Conservation (phyloP, 345 rosid genomes). For the Arabidopsis thaliana region DNA sequence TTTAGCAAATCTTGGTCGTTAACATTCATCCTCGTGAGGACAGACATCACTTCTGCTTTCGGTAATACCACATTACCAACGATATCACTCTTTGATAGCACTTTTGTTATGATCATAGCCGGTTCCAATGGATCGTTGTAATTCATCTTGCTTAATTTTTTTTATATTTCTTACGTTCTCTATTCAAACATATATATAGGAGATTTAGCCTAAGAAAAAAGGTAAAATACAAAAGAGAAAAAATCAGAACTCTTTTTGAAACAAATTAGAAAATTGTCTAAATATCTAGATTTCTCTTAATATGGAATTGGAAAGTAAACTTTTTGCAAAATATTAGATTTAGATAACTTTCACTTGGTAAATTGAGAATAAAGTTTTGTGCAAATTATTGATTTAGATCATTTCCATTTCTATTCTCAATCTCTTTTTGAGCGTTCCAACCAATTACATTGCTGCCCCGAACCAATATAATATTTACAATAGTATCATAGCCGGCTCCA, state of each 20-base stretch:
- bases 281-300: background rate
- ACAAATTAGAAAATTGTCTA: background rate
- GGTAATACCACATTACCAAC: background rate
- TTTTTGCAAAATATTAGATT: no score
- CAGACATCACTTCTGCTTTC: background rate
- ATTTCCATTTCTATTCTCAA: no score
- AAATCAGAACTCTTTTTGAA: background rate
- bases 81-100: background rate
- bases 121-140: background rate
- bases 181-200: background rate
- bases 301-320: background rate
- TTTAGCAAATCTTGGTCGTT: background rate
- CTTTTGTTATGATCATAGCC: conserved; percentile 5
- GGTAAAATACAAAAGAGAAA: background rate
- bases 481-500: no score
- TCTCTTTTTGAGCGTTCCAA: no score
- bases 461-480: no score
- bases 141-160: background rate
- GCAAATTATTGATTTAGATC: no score
- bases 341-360: no score
- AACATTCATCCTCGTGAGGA: background rate
- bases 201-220: background rate
- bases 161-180: background rate
- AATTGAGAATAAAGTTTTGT: no score
- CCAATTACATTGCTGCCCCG: no score